Evolutionary conservation across 768 basidiomycete genomes (phyloP), one percentile per base, ranked within the genome.

Genomic region (Calocera viscosa): DNA sequence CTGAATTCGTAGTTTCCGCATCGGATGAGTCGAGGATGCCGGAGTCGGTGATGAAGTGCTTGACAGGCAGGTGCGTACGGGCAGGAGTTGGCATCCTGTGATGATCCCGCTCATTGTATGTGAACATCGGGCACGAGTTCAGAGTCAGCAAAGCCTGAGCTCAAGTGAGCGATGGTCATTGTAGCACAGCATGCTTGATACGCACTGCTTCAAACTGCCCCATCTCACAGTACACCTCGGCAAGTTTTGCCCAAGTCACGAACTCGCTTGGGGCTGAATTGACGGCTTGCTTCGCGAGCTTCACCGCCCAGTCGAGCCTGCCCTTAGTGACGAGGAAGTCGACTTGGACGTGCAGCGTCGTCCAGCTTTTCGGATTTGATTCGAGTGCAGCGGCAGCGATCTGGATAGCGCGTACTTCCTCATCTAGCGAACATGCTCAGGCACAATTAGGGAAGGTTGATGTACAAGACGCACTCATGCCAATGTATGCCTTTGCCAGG

Each of bases 41-140:
- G 16, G 79, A 79, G 49, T 95, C 93, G 5, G 86, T 86, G 69
- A 98, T 93, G 49, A 88, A 84, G 66, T 87, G 83, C 69, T 88
- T 89, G 74, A 90, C 84, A 0, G 96, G 96, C 0, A 96, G 80
- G 75, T 94, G 91, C 5, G 94, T 82, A 68, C 87, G 85, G 1
- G 87, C 80, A 19, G 94, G 86, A 1, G 88, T 80, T 11, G 97
- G 84, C 74, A 83, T 85, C 2, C 94, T 84, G 74, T 99, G 96
- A 1, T 87, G 81, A 75, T 99, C 96, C 24, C 94, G 86, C 49
- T 96, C 95, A 73, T 96, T 96, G 78, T 90, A 98, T 8, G 96
- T 98, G 78, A 99, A 99, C 96, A 99, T 98, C 1, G 95, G 94
- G 78, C 96, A 97, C n/a, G 94, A 97, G 74, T 97, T 97, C 63